Evolutionary conservation across 2,329 filamentous ascomycete species (phyloP), one percentile per base, ranked within the genome.

Genomic region (Colletotrichum sp.): DNA sequence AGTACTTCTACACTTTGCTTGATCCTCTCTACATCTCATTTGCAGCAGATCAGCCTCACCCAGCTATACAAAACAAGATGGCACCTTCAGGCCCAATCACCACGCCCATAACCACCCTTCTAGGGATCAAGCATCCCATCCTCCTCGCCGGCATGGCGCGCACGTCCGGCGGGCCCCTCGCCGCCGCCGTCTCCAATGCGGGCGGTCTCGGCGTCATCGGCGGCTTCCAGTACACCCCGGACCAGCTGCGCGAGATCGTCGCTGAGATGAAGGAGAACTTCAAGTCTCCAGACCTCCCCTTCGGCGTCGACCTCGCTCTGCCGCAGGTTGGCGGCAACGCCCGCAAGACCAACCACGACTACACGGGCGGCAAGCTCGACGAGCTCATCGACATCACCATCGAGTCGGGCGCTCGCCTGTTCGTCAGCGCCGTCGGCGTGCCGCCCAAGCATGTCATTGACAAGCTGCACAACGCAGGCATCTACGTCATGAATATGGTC

Each of bases 401-500:
- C 80, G 92, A 93, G 80, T 94, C 95, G 79, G 94, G 95, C n/a
- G 95, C 96, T 9, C 92, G 89, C 82, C 86, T 98, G 65, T 98
- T 99, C 82, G 95, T 98, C 57, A 93, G 90, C 69, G 96, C 96
- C 2, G 96, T 98, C 0, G 96, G 96, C 10, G 94, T 98, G 26
- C 96, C 96, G 18, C 95, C 96, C 0, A 87, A 88, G 62, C 85
- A 88, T 73, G 92, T 96, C 6, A 94, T 98, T 73, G 92, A 95
- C 79, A 87, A 92, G 62, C 88, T 99, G 60, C 96, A 99, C 82
- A 89, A 90, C 10, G 94, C 94, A 0, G 95, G 94, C 0, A 94
- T 99, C 55, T 83, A 98, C 75, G 90, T 98, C 44, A 98, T 98
- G 96, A 98, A 98, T 84, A 98, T 98, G 96, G 96, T 98, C 24